A percentile compares a stretch with the other conserved stretches of the same genome.
These are phyloP conservation scores for Thermomyces lanuginosus DNA, from an alignment of 2,329 filamentous ascomycete species.

Conservation along the genomic window DNA sequence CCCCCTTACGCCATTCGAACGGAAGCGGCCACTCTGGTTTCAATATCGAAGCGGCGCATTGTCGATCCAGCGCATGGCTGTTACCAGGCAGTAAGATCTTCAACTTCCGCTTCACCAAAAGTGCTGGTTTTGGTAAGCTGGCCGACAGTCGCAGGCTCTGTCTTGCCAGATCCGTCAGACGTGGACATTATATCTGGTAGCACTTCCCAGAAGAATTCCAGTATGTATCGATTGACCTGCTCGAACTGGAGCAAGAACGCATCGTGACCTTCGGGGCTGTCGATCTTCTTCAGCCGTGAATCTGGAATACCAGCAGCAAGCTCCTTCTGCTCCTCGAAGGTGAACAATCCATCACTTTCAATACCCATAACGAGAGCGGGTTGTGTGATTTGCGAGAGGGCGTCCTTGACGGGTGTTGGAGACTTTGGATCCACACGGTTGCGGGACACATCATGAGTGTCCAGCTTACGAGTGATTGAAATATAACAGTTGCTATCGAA, in stretches of 20 bases:
- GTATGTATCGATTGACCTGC: conserved; percentile 78
- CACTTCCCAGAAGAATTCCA: conserved; percentile 66
- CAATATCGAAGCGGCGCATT: not conserved
- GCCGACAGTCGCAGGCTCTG: conserved; percentile 39
- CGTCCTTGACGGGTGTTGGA: conserved; percentile 45
- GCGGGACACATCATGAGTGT: conserved; percentile 88
- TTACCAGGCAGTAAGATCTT: conserved; percentile 91
- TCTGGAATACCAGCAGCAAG: conserved; percentile 67
- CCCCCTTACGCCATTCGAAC: not conserved
- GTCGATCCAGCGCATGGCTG: conserved; percentile 1
- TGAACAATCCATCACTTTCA: conserved; percentile 89
- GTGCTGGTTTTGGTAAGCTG: conserved; percentile 70
- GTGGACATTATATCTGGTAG: conserved; percentile 76
- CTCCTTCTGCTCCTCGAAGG: conserved; percentile 90
- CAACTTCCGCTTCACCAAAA: conserved; percentile 89
- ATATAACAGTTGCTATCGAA: conserved; percentile 99
- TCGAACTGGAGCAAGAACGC: conserved; percentile 94
- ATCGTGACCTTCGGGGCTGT: conserved; percentile 89
- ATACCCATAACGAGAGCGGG: conserved; percentile 86
- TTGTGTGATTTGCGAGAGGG: conserved; percentile 68
- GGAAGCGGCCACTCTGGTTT: too few species aligned
- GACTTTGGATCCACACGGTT: conserved; percentile 39
- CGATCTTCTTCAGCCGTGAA: conserved; percentile 66
- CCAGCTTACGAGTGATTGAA: conserved; percentile 90
- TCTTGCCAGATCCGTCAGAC: conserved; percentile 32